Percentiles rank a stretch among this genome's conserved stretches.
Conservation (phyloP, 768 basidiomycete genomes). For the Brasilioporus rufonigricans region DNA sequence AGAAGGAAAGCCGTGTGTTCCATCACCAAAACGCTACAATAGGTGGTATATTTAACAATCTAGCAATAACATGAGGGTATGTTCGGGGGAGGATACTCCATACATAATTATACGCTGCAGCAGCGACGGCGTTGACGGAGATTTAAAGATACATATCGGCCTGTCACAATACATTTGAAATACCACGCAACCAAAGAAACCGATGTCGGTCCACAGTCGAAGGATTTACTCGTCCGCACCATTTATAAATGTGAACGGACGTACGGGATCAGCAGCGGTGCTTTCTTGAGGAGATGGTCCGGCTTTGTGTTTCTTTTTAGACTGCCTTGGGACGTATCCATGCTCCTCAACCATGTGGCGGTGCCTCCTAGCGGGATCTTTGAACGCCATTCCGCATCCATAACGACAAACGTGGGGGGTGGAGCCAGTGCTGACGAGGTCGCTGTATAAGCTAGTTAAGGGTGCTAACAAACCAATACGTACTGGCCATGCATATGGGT, state of each 20-base stretch:
- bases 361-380: slow-evolving; percentile 63
- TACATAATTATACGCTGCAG: slow-evolving; percentile 18
- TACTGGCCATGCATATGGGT: slow-evolving; percentile 58
- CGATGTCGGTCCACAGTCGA: neutral
- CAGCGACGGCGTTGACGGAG: slow-evolving; percentile 4
- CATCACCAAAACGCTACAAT: slow-evolving; percentile 20
- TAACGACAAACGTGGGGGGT: slow-evolving; percentile 53
- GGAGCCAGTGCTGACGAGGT: slow-evolving; percentile 49
- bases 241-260: slow-evolving; percentile 32
- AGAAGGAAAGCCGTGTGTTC: neutral
- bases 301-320: slow-evolving; percentile 44
- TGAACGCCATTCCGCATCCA: slow-evolving; percentile 52
- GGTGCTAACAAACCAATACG: slow-evolving; percentile 17
- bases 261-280: slow-evolving; percentile 25
- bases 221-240: slow-evolving; percentile 25
- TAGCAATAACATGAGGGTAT: slow-evolving; percentile 15
- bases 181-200: slow-evolving; percentile 10
- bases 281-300: slow-evolving; percentile 28
- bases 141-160: slow-evolving; percentile 27
- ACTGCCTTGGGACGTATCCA: slow-evolving; percentile 46
- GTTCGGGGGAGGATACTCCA: slow-evolving; percentile 4
- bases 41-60: slow-evolving; percentile 10
- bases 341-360: slow-evolving; percentile 56
- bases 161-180: slow-evolving; percentile 24
- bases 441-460: slow-evolving; percentile 10